phyloP scores from a whole-genome alignment of 176 grass and related monocot species.

The Neostapfia colusana region DNA sequence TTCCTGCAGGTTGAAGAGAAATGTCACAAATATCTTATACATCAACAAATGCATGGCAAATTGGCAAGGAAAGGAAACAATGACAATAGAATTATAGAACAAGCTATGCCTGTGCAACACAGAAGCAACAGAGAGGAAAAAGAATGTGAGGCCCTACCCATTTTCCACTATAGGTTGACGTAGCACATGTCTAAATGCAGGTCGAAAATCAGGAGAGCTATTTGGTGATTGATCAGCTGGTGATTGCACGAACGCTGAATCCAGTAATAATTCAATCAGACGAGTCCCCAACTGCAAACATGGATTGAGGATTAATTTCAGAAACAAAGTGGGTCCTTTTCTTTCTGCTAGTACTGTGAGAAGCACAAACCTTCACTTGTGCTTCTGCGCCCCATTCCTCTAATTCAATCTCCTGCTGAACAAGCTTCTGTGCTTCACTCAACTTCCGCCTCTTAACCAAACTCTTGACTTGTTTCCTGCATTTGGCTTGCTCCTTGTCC shows the following conservation, averaged over 20 bases:
- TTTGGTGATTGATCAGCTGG: conserved; percentile 59
- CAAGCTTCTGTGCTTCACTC: conserved; percentile 67
- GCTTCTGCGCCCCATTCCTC: conserved; percentile 78
- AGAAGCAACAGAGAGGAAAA: conserved; percentile 7
- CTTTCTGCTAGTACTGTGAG: conserved; percentile 6
- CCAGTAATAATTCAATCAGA: conserved; percentile 82
- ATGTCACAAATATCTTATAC: conserved; percentile 29
- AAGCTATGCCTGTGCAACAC: conserved; percentile 8
- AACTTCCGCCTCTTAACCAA: conserved; percentile 70
- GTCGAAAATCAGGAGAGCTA: conserved; percentile 67
- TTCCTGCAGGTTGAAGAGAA: conserved; percentile 55
- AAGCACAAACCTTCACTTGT: conserved; percentile 76
- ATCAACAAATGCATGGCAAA: conserved; percentile 17
- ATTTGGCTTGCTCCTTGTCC: conserved; percentile 60
- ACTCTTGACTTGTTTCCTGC: conserved; percentile 58
- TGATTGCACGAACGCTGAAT: conserved; percentile 84
- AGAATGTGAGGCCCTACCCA: conserved; percentile 53
- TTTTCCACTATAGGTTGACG: conserved; percentile 58
- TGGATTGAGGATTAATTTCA: conserved; percentile 31
- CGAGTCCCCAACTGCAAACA: conserved; percentile 75
- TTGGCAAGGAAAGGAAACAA: conserved; percentile 20
- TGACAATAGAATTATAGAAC: conserved; percentile 8
- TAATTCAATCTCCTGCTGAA: conserved; percentile 75
- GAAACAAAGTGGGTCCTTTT: conserved; percentile 3
- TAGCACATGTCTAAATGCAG: conserved; percentile 83